These are phyloP conservation scores for Cornus suecica DNA, from an alignment of 148 eudicot genomes.

Conservation along the genomic window DNA sequence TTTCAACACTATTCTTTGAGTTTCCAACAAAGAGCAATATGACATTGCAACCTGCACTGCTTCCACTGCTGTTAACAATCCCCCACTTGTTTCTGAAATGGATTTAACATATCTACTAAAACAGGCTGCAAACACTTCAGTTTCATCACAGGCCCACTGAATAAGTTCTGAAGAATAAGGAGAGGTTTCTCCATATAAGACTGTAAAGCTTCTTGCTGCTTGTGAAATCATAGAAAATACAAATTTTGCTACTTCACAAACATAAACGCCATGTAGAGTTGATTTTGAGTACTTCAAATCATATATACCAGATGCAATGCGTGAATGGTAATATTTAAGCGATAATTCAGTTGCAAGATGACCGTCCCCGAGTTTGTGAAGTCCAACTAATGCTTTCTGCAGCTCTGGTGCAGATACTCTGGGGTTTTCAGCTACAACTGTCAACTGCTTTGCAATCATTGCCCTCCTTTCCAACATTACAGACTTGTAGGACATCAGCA, in stretches of 20 bases:
- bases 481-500: conserved; percentile 24
- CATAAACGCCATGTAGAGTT: conserved; percentile 16
- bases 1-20: conserved; percentile 24
- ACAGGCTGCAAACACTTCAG: conserved; percentile 32
- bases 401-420: conserved; percentile 41
- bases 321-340: conserved; percentile 38
- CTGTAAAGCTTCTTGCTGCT: conserved; percentile 31
- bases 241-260: conserved; percentile 30
- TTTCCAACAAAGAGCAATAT: conserved; percentile 47
- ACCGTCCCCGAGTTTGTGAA: conserved; percentile 32
- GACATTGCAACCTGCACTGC: conserved; percentile 38
- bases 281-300: conserved; percentile 23
- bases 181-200: conserved; percentile 32
- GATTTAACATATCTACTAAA: conserved; percentile 27
- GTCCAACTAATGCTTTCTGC: conserved; percentile 39
- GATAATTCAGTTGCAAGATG: conserved; percentile 36
- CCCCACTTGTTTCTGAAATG: conserved; percentile 34
- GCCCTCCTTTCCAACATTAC: conserved; percentile 29
- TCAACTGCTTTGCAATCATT: conserved; percentile 30
- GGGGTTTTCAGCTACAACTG: conserved; percentile 29
- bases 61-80: conserved; percentile 32
- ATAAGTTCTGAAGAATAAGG: conserved; percentile 26
- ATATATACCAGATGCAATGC: conserved; percentile 30
- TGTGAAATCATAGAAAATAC: conserved; percentile 42
- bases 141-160: conserved; percentile 42